Conservation (phyloP, 441 rosid species). For the Geranium incanum region DNA sequence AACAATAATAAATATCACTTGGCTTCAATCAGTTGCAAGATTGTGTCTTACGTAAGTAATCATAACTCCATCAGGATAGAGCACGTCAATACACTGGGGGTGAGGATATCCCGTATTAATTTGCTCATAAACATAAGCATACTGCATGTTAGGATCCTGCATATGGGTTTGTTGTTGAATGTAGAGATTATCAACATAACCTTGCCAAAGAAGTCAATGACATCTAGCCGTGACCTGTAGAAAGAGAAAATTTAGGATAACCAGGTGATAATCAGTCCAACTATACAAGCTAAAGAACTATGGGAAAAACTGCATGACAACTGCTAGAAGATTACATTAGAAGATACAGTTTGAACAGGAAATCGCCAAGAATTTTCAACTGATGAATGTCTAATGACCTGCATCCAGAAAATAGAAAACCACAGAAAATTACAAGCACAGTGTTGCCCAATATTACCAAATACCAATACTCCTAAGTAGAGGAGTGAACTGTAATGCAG, state of each 20-base stretch:
- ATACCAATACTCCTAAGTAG: background rate
- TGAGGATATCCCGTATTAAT: slow-evolving; percentile 34
- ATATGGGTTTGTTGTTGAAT: background rate
- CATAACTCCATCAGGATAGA: background rate
- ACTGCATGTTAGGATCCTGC: no score
- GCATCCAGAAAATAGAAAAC: slow-evolving; percentile 17
- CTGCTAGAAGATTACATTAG: slow-evolving; percentile 31
- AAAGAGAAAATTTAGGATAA: slow-evolving; percentile 21
- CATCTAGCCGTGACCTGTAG: slow-evolving; percentile 58
- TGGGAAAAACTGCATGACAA: background rate
- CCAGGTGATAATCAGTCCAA: slow-evolving; percentile 1
- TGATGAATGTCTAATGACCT: slow-evolving; percentile 51
- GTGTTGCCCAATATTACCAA: background rate
- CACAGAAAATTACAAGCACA: slow-evolving; percentile 17
- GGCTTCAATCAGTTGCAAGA: slow-evolving; percentile 5
- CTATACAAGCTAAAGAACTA: slow-evolving; percentile 7
- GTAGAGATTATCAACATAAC: background rate
- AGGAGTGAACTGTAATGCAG: background rate
- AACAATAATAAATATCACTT: background rate
- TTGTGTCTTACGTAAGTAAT: slow-evolving; percentile 53
- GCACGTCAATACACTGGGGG: background rate
- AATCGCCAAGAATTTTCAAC: no score
- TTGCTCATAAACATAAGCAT: slow-evolving; percentile 38
- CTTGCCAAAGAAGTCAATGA: background rate
- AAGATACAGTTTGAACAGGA: slow-evolving; percentile 49